Base-by-base conservation (phyloP, 2,329 filamentous ascomycete species). In the Ophiostoma pallidulum region DNA sequence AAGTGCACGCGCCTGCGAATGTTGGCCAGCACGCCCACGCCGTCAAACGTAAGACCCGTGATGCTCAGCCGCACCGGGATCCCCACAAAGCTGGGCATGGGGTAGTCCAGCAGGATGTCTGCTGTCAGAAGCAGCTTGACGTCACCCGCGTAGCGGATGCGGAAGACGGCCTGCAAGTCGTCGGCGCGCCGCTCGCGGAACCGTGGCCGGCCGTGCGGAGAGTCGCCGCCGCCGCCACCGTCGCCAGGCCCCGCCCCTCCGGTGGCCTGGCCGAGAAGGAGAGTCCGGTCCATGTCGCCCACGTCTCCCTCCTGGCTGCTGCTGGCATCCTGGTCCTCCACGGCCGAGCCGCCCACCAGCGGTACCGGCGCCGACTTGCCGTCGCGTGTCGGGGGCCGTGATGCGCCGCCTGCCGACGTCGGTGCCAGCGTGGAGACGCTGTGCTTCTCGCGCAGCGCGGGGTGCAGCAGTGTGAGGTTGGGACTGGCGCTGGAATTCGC, bases 11-110 rank as follows among this genome's bases (percentile, higher is more conserved):
- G 74, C 64, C 85, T 88, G 54, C 90, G 82, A 55, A 97, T 95
- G 64, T 94, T 84, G 9, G 92, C 92, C 49, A 96, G 66, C 40
- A 97, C 86, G 1, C 90, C 91, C 9, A 97, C 86, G 1, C 92
- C 92, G 61, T 98, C 91, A 66, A 98, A 98, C 0, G 86, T 89
- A 51, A 98, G 68, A 0, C 92, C 92, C 1, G 92, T 97, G 56
- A 98, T 94, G 63, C 91, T 95, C 22, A 98, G 74, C 64, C 92
- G 91, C 40, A 98, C 75, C 1, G 92, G 92, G 52, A 98, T 91
- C 12, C 90, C 89, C 3, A 97, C 91, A 60, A 98, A 98, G 68
- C 87, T 94, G 35, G 90, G 90, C 87, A 97, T 97, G 1, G 92
- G 92, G 63, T 98, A 98, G 66, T 98, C 92, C 29, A 98, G 80